phyloP scores from a whole-genome alignment of 2,329 filamentous ascomycete species.

The Teratosphaeria viscida region DNA sequence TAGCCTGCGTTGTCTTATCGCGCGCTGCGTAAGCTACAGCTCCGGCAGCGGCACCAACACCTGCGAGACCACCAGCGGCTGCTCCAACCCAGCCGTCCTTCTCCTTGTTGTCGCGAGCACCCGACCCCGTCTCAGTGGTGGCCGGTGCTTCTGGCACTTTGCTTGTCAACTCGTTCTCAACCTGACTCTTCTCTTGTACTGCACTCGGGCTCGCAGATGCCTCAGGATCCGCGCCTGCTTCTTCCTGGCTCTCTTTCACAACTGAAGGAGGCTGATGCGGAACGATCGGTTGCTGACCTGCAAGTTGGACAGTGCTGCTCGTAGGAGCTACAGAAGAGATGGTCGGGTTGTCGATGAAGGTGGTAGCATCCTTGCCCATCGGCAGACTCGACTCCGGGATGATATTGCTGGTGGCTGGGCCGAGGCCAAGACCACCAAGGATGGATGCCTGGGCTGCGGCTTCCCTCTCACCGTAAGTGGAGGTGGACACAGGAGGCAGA shows the following conservation, averaged over 20 bases:
- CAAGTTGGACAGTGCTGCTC: conserved; percentile 38
- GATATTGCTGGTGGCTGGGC: conserved; percentile 47
- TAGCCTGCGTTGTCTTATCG: conserved; percentile 30
- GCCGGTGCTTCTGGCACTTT: conserved; percentile 39
- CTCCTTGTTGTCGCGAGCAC: conserved; percentile 10
- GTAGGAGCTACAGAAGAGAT: conserved; percentile 33
- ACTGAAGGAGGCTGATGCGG: conserved; percentile 36
- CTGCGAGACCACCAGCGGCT: conserved; percentile 29
- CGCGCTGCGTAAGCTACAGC: conserved; percentile 29
- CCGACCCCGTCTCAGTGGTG: conserved; percentile 35
- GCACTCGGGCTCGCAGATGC: conserved; percentile 58
- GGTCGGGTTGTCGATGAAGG: conserved; percentile 9
- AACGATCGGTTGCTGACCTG: conserved; percentile 35
- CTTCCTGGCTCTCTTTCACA: conserved; percentile 61
- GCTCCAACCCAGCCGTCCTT: conserved; percentile 30
- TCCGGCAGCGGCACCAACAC: conserved; percentile 24
- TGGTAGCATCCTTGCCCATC: conserved; percentile 38
- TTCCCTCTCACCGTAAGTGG: conserved; percentile 31
- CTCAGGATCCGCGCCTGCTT: conserved; percentile 48
- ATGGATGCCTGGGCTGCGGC: conserved; percentile 29
- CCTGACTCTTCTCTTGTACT: conserved; percentile 64
- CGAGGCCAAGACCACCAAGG: conserved; percentile 33
- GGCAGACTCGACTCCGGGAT: conserved; percentile 79
- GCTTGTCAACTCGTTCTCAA: conserved; percentile 64
- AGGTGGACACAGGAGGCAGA: conserved; percentile 37